phyloP scores from a whole-genome alignment of 2,329 filamentous ascomycete genomes.

The Fusarium tjaetaba region DNA sequence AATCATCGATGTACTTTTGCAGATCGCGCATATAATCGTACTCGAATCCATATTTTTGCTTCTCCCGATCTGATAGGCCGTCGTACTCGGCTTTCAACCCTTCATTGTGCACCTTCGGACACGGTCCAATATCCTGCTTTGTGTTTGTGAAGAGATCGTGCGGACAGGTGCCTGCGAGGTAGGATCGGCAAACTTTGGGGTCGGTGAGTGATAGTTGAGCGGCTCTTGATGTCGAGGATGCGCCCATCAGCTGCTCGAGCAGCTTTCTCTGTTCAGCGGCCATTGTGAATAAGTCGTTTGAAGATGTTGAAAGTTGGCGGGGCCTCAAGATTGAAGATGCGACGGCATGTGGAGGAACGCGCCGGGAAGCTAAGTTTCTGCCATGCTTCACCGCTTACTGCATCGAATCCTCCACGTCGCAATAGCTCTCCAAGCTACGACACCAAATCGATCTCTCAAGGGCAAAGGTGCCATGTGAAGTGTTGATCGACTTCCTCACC shows the following conservation, averaged over 20 bases:
- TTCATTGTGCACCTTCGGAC: slow-evolving; percentile 88
- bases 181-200: slow-evolving; percentile 93
- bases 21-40: slow-evolving; percentile 97
- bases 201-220: slow-evolving; percentile 89
- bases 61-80: slow-evolving; percentile 73
- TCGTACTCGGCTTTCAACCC: slow-evolving; percentile 91
- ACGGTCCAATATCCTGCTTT: slow-evolving; percentile 93
- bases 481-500: slow-evolving; percentile 34
- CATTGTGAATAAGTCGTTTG: slow-evolving; percentile 56
- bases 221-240: slow-evolving; percentile 75
- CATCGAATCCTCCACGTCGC: slow-evolving; percentile 41
- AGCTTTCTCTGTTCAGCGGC: slow-evolving; percentile 98
- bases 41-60: slow-evolving; percentile 86
- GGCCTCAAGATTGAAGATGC: slow-evolving; percentile 32
- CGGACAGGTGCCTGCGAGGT: slow-evolving; percentile 91
- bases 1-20: slow-evolving; percentile 96
- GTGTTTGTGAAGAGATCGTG: slow-evolving; percentile 99
- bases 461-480: slow-evolving; percentile 43
- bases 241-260: slow-evolving; percentile 95
- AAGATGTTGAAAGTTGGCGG: slow-evolving; percentile 32
- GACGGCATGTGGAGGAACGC: slow-evolving; percentile 43
- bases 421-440: slow-evolving; percentile 19
- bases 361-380: slow-evolving; percentile 39
- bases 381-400: slow-evolving; percentile 38
- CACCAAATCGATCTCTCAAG: slow-evolving; percentile 16